Percentiles rank a stretch among this genome's conserved stretches.
Evolutionary conservation across 768 basidiomycete genomes (phyloP).

Genomic region (Leccinum disarticulatum): DNA sequence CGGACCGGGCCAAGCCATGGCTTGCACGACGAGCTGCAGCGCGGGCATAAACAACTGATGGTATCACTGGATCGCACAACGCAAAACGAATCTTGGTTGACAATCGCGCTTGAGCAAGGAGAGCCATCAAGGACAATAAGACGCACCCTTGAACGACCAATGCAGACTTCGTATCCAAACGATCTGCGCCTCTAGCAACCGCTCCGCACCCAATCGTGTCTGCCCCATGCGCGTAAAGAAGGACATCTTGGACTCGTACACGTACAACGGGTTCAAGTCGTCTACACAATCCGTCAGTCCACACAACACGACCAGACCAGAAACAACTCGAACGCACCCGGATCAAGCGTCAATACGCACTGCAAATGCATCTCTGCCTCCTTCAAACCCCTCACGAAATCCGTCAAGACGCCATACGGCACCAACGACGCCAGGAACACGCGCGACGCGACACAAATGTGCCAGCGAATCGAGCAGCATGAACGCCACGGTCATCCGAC

Average conservation of each 20-base stretch:
- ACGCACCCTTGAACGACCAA: conserved; percentile 75
- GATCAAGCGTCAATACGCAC: conserved; percentile 72
- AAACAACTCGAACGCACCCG: not conserved
- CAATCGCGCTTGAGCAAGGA: not conserved
- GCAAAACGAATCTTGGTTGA: conserved; percentile 87
- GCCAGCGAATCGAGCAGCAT: conserved; percentile 83
- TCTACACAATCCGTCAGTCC: conserved; percentile 43
- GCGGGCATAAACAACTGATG: conserved; percentile 56
- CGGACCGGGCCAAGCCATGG: no score
- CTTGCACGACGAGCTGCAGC: no score
- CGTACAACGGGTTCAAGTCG: conserved; percentile 86
- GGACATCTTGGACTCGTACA: conserved; percentile 94
- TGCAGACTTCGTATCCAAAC: conserved; percentile 80
- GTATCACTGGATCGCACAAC: conserved; percentile 83
- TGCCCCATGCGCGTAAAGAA: conserved; percentile 83
- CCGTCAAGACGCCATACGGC: conserved; percentile 74
- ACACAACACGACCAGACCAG: not conserved
- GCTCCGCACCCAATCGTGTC: conserved; percentile 80
- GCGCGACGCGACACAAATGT: conserved; percentile 68
- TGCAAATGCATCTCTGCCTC: conserved; percentile 76
- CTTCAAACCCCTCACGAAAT: conserved; percentile 82
- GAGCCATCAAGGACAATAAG: no score
- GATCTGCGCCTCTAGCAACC: conserved; percentile 74
- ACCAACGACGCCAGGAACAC: conserved; percentile 56
- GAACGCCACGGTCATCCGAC: conserved; percentile 89